Conservation (phyloP, 345 rosid genomes). For the Firmiana major region DNA sequence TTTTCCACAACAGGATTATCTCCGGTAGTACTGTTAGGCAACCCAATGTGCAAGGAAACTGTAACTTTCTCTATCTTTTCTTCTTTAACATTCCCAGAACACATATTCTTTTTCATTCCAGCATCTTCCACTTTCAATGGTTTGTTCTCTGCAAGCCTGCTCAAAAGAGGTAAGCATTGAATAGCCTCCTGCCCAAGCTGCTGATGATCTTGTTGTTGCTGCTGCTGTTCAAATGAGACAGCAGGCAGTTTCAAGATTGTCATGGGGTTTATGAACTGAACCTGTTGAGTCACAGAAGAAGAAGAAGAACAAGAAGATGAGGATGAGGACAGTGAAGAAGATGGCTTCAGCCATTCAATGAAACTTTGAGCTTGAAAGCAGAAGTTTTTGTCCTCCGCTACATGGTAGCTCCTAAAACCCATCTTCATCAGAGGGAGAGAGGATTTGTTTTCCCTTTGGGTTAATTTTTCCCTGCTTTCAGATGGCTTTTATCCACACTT, state of each 20-base stretch:
- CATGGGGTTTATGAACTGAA: slow-evolving; percentile 29
- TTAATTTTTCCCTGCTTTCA: slow-evolving; percentile 3
- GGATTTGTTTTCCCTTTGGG: neutral
- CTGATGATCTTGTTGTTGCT: slow-evolving; percentile 5
- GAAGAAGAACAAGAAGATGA: slow-evolving; percentile 22
- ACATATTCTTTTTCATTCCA: neutral
- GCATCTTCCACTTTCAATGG: slow-evolving; percentile 32
- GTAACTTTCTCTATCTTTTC: slow-evolving; percentile 40
- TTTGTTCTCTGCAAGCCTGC: slow-evolving; percentile 38
- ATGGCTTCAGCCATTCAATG: slow-evolving; percentile 86
- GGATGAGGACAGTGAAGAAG: slow-evolving; percentile 27
- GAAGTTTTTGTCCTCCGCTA: slow-evolving; percentile 25
- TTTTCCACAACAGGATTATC: slow-evolving; percentile 15
- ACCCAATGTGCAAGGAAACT: slow-evolving; percentile 67
- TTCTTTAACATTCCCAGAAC: slow-evolving; percentile 23
- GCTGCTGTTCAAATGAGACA: slow-evolving; percentile 4
- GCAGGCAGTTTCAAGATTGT: slow-evolving; percentile 19
- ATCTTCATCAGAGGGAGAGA: slow-evolving; percentile 18
- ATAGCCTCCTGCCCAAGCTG: slow-evolving; percentile 18
- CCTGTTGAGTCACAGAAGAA: slow-evolving; percentile 28
- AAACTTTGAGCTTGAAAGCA: slow-evolving; percentile 46
- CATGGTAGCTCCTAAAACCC: slow-evolving; percentile 53
- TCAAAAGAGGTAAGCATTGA: slow-evolving; percentile 61
- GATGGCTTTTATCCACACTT: slow-evolving; percentile 36
- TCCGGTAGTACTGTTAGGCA: slow-evolving; percentile 31